phyloP scores from a whole-genome alignment of 2,329 filamentous ascomycete genomes.

The Xylariaceae sp. region DNA sequence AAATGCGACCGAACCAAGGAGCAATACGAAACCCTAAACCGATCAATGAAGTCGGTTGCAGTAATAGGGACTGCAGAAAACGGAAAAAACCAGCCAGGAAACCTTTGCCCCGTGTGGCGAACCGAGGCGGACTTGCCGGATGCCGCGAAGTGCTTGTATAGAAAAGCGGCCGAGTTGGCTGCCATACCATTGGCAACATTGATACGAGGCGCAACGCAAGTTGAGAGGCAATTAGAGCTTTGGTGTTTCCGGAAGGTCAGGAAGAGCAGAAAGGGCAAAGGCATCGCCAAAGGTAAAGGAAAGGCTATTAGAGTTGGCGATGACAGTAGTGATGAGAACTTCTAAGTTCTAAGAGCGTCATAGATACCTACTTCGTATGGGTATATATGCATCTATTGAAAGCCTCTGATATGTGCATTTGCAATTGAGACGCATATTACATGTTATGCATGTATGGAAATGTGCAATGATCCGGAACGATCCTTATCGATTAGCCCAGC shows the following conservation, averaged over 20 bases:
- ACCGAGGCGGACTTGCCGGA: slow-evolving; percentile 41
- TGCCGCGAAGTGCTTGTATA: slow-evolving; percentile 40
- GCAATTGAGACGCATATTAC: neutral
- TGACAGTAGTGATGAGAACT: slow-evolving; percentile 3
- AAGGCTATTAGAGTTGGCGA: slow-evolving; percentile 8
- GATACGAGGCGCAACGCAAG: slow-evolving; percentile 34
- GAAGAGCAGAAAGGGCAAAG: slow-evolving; percentile 25
- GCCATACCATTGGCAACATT: slow-evolving; percentile 36
- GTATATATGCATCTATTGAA: neutral
- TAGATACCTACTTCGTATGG: too few species aligned
- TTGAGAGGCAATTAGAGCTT: slow-evolving; percentile 37
- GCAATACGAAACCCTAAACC: slow-evolving; percentile 24
- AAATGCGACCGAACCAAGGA: slow-evolving; percentile 13
- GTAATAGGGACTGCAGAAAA: slow-evolving; percentile 13
- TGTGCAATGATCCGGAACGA: neutral
- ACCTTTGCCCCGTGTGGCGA: slow-evolving; percentile 35
- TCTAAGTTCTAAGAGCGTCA: neutral
- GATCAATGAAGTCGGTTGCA: slow-evolving; percentile 16
- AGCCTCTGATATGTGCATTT: neutral
- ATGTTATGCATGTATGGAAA: neutral
- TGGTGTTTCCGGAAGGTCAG: slow-evolving; percentile 33
- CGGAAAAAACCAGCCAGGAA: slow-evolving; percentile 27
- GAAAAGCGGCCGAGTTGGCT: slow-evolving; percentile 38
- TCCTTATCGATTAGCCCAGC: slow-evolving; percentile 17
- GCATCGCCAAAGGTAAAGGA: slow-evolving; percentile 26